A percentile compares a stretch with the other conserved stretches of the same genome.
Evolutionary conservation across 2,329 filamentous ascomycete species (phyloP).

Genomic region (Annulohypoxylon truncatum): DNA sequence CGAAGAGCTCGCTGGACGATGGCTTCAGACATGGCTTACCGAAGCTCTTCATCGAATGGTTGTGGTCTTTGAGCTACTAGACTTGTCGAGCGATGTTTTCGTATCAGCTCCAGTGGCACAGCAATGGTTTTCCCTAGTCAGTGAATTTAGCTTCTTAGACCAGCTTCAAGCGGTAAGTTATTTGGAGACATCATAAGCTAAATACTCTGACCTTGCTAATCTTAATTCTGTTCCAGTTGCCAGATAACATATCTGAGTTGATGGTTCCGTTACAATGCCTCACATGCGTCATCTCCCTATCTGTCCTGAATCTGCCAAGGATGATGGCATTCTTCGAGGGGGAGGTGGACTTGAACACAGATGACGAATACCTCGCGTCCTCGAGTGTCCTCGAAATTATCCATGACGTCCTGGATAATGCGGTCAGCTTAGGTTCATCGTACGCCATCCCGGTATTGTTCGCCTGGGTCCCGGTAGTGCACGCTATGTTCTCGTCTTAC

Average conservation of each 20-base stretch:
- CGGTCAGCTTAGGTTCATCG: slow-evolving; percentile 65
- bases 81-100: slow-evolving; percentile 66
- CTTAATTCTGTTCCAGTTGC: slow-evolving; percentile 46
- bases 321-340: slow-evolving; percentile 69
- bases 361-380: slow-evolving; percentile 72
- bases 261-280: slow-evolving; percentile 75
- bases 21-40: slow-evolving; percentile 56
- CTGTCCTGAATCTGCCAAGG: slow-evolving; percentile 73
- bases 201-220: slow-evolving; percentile 52
- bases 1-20: slow-evolving; percentile 44
- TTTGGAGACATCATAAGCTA: background rate
- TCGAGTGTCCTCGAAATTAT: slow-evolving; percentile 77
- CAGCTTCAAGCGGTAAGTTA: slow-evolving; percentile 66
- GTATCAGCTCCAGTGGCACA: slow-evolving; percentile 69
- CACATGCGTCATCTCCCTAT: slow-evolving; percentile 75
- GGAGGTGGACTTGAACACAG: slow-evolving; percentile 56
- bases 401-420: slow-evolving; percentile 75
- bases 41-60: slow-evolving; percentile 81
- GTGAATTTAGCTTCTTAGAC: slow-evolving; percentile 76
- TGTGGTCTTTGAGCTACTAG: slow-evolving; percentile 76
- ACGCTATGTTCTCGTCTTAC: slow-evolving; percentile 74
- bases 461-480: slow-evolving; percentile 82
- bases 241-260: slow-evolving; percentile 55
- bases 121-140: slow-evolving; percentile 81
- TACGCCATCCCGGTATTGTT: slow-evolving; percentile 80